Percentiles rank a stretch among this genome's conserved stretches.
These are phyloP conservation scores for Yarrowia divulgata DNA, from an alignment of 805 yeast species.

Conservation along the genomic window DNA sequence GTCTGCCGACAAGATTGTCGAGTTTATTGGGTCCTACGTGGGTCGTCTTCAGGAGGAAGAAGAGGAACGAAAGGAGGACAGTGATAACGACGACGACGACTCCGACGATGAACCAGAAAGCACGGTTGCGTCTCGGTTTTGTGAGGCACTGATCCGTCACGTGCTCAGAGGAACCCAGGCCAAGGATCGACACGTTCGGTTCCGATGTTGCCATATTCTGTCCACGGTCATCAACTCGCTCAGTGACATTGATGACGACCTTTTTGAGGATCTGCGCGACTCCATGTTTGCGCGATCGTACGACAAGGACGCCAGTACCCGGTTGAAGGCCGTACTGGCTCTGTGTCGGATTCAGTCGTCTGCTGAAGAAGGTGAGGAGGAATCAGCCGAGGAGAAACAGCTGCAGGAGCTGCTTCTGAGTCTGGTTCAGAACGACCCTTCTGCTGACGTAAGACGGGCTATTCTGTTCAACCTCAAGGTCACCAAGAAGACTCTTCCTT, in stretches of 20 bases:
- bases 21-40: conserved; percentile 67
- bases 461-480: conserved; percentile 75
- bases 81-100: conserved; percentile 6
- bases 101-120: conserved; percentile 52
- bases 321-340: conserved; percentile 85
- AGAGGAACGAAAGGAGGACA: conserved; percentile 43
- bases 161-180: conserved; percentile 81
- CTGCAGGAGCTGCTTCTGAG: conserved; percentile 50
- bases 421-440: conserved; percentile 76
- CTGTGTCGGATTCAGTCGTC: conserved; percentile 75
- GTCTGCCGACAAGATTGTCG: conserved; percentile 78
- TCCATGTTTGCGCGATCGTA: conserved; percentile 67
- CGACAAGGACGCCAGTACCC: conserved; percentile 72
- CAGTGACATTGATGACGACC: conserved; percentile 75
- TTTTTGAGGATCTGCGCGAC: conserved; percentile 68
- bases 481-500: conserved; percentile 60
- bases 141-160: conserved; percentile 68
- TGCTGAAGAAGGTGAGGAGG: conserved; percentile 42
- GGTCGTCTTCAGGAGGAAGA: conserved; percentile 51
- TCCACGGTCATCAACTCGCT: conserved; percentile 74
- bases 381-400: conserved; percentile 48
- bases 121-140: conserved; percentile 58
- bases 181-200: conserved; percentile 76
- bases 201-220: conserved; percentile 76
- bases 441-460: conserved; percentile 88